Base-by-base conservation (phyloP, 305 asterid species). In the Plantago coronopus region DNA sequence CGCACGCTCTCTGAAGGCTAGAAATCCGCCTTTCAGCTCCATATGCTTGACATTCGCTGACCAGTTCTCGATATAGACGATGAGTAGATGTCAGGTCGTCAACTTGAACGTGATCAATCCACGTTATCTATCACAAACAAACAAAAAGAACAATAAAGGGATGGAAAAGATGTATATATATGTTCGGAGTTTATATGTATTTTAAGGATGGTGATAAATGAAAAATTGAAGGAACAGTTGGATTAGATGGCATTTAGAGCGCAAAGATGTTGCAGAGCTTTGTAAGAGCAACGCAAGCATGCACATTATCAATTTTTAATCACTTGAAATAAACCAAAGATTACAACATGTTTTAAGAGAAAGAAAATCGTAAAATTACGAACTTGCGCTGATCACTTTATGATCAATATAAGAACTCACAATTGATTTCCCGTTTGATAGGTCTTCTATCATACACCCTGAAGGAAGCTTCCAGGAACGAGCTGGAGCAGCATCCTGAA, bases 91-190 rank as follows among this genome's bases (percentile, higher is more conserved):
- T 48, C 65, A 77, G 81, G 62, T 83, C 95, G 17, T 84, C 88
- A 57, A 87, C 87, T 74, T 89, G 84, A 58, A 87, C 87, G 62
- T 87, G 94, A 54, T 87, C 97, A 7, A 89, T 57, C 97, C 97
- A 89, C 63, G 89, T 81, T 53, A 89, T 81, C 97, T 89, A 59
- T 22, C 22, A 27, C n/a, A n/a, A n/a, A 55, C 40, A 42, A 17
- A 42, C 53, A 43, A 1, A 43, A 29, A 11, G 14, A 18, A 16
- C 14, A 3, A 29, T 14, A 57, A 43, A 14, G 6, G 15, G 43
- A 43, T 16, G 22, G 31, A 7, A 55, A 56, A 37, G 14, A 37
- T 7, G 42, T 2, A 37, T 37, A 37, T 6, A 7, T 34, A 37
- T 37, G 10, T 37, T 7, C 14, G 9, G 42, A 11, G 42, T 7